Evolutionary conservation across 73 alveolate genomes (phyloP).

Genomic region (Paramecium octaurelia): DNA sequence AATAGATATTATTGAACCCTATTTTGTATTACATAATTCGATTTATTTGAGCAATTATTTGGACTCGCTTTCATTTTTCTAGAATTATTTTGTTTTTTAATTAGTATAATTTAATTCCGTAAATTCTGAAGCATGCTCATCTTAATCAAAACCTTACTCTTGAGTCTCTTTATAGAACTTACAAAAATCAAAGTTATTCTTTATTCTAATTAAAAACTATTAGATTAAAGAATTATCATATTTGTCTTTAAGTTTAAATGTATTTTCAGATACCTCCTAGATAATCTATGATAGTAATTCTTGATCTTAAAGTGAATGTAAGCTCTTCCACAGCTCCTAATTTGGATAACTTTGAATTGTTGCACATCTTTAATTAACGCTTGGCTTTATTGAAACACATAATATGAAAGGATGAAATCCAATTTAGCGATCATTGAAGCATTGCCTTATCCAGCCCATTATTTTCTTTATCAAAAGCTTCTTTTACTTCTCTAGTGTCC

Average conservation of each 20-base stretch:
- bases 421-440: background rate
- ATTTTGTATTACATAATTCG: background rate
- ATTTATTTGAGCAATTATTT: background rate
- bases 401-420: background rate
- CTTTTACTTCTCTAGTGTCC: background rate
- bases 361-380: background rate
- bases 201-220: background rate
- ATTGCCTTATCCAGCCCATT: background rate
- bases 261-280: background rate
- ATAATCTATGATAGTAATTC: background rate
- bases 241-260: background rate
- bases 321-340: background rate
- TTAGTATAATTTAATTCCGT: background rate
- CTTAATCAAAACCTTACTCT: background rate
- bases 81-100: background rate
- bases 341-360: background rate
- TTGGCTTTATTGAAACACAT: background rate
- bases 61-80: background rate
- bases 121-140: background rate
- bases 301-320: background rate
- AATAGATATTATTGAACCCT: background rate
- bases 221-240: background rate
- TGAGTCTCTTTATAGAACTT: background rate
- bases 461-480: background rate
- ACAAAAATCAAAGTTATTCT: background rate